These are phyloP conservation scores for Emmonsiellopsis sp. DNA, from an alignment of 2,329 filamentous ascomycete species.

Conservation along the genomic window DNA sequence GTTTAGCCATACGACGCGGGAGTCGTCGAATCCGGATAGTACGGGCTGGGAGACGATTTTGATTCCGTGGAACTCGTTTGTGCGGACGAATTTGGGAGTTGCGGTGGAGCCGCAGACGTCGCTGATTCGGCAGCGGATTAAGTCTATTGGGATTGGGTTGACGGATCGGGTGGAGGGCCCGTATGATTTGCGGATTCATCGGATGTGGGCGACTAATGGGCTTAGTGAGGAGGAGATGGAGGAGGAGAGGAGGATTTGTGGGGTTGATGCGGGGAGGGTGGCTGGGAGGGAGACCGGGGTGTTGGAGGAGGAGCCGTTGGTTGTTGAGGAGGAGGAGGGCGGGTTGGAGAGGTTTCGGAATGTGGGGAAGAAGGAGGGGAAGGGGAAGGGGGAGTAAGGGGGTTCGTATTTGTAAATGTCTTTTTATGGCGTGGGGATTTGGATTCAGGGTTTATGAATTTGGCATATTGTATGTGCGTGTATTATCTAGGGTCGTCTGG, in stretches of 20 bases:
- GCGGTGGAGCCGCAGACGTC: conserved; percentile 90
- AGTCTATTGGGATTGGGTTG: conserved; percentile 75
- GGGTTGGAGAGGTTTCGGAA: conserved; percentile 20
- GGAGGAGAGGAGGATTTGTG: conserved; percentile 32
- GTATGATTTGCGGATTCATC: conserved; percentile 76
- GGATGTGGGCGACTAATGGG: conserved; percentile 87
- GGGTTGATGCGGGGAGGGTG: conserved; percentile 20
- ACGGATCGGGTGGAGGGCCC: conserved; percentile 83
- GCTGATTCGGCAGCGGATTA: conserved; percentile 75
- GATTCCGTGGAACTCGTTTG: conserved; percentile 85
- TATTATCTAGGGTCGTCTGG: too few species aligned
- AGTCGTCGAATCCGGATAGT: conserved; percentile 43
- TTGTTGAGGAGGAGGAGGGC: conserved; percentile 12
- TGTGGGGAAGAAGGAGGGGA: conserved; percentile 26
- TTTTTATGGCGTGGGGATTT: too few species aligned
- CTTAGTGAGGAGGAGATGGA: conserved; percentile 30
- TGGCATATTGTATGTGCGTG: too few species aligned
- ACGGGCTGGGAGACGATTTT: conserved; percentile 94
- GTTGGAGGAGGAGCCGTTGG: conserved; percentile 3
- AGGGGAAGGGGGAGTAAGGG: conserved; percentile 1
- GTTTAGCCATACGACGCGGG: too few species aligned
- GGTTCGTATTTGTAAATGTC: background rate
- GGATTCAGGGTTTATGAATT: too few species aligned
- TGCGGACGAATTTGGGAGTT: conserved; percentile 84
- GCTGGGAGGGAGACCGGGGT: background rate